Percentiles rank a stretch among this genome's conserved stretches.
Evolutionary conservation across 2,329 filamentous ascomycete species (phyloP).

Genomic region (Trichothecium roseum): DNA sequence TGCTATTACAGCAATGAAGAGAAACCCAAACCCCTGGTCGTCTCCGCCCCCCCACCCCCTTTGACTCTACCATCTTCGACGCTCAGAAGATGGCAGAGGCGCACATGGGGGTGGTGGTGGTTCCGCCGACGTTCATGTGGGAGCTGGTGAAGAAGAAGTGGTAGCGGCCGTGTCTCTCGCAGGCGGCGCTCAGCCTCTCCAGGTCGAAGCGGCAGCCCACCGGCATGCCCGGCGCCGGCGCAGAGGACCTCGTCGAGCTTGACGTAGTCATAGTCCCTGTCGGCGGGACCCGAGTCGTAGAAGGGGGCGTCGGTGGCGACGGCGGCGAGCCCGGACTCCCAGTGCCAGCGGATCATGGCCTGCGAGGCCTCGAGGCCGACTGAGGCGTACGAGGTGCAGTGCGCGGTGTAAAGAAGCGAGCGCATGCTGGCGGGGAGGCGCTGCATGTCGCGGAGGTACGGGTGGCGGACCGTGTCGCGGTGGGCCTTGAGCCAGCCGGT

Average conservation of each 20-base stretch:
- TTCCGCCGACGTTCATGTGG: conserved; percentile 20
- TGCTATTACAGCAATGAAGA: too few relatives aligned
- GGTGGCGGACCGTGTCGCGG: conserved; percentile 21
- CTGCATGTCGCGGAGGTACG: conserved; percentile 18
- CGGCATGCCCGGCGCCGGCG: conserved; percentile 28
- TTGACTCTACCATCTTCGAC: too few relatives aligned
- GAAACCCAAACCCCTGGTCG: too few relatives aligned
- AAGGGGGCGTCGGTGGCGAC: neutral
- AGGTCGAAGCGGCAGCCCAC: conserved; percentile 32
- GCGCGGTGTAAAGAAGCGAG: too few relatives aligned
- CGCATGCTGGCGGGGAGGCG: conserved; percentile 17
- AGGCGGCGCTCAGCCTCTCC: conserved; percentile 23
- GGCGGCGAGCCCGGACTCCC: conserved; percentile 1
- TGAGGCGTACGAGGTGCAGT: neutral
- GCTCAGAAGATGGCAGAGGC: conserved; percentile 32
- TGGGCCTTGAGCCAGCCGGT: conserved; percentile 2
- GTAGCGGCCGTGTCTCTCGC: conserved; percentile 20
- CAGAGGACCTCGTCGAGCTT: conserved; percentile 13
- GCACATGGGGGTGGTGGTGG: conserved; percentile 36
- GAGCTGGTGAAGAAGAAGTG: conserved; percentile 28
- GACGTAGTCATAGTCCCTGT: neutral
- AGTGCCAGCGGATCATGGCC: neutral
- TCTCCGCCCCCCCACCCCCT: too few relatives aligned
- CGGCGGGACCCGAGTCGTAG: neutral
- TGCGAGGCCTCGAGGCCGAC: neutral